Evolutionary conservation across 2,329 filamentous ascomycete species (phyloP), one percentile per base, ranked within the genome.

Genomic region (Talaromyces sp.): DNA sequence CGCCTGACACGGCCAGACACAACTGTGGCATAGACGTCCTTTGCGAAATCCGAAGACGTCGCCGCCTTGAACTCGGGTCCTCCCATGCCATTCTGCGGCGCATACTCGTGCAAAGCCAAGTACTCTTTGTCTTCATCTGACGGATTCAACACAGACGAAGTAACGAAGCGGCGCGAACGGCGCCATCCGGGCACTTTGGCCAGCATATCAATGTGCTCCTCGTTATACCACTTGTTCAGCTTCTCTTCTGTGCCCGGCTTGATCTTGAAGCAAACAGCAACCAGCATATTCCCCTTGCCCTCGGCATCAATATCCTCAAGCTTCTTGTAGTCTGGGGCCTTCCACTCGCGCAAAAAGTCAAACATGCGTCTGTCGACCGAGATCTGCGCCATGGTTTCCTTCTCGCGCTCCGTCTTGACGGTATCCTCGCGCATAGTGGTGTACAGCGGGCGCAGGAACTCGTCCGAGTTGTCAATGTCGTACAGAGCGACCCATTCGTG

Each of bases 401-500:
- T 82, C 68, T 88, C 86, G 6, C 85, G 76, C 66, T 83, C 82
- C 47, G 80, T 86, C 67, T 85, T 85, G 27, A 82, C 49, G 75
- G 80, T 59, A 74, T 82, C 67, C 61, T 65, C 72, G 69, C 64
- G 78, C 25, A 82, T 73, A 60, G 73, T 75, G 58, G 80, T 85
- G 77, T 96, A 96, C 2, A 86, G 83, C 58, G 88, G 84, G 55
- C 87, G 86, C 57, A 85, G 84, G 70, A 96, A 81, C 69, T 85
- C 85, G 52, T 82, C 76, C 84, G 93, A 91, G 71, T 88, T 86
- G 36, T 85, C 87, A 65, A 95, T 85, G 73, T 96, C 91, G 81
- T 96, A 96, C 60, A 88, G 78, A 33, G 92, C 92, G 72, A 93
- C 85, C 80, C 87, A 96, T 65, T 86, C 83, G 1, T 90, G 91